Conservation (phyloP, 2,329 filamentous ascomycete genomes). For the Microsporum ferrugineum region DNA sequence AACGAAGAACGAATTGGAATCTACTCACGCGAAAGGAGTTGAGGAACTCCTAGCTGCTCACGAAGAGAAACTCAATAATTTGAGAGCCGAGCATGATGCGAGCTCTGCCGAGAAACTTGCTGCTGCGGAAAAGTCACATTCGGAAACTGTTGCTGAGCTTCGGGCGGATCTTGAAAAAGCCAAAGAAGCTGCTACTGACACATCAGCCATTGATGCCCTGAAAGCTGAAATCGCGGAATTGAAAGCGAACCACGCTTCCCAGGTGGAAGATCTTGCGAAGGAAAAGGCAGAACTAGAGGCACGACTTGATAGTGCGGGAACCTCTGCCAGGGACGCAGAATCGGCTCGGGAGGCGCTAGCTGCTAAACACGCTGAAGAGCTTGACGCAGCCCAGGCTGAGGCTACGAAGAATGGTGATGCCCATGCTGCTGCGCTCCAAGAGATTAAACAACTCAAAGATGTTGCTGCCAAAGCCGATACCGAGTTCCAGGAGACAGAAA, state of each 20-base stretch:
- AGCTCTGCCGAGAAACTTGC: slow-evolving; percentile 27
- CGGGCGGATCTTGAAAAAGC: slow-evolving; percentile 28
- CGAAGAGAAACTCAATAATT: slow-evolving; percentile 28
- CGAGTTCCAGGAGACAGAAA: neutral
- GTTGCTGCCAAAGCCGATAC: neutral
- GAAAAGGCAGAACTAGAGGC: slow-evolving; percentile 36
- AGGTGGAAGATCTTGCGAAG: slow-evolving; percentile 34
- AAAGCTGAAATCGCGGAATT: slow-evolving; percentile 40
- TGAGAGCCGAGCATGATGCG: slow-evolving; percentile 28
- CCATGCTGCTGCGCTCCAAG: neutral
- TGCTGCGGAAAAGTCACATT: slow-evolving; percentile 28
- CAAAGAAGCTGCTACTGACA: slow-evolving; percentile 28
- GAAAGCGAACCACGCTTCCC: slow-evolving; percentile 44
- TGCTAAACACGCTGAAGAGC: slow-evolving; percentile 8
- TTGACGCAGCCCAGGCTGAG: slow-evolving; percentile 17
- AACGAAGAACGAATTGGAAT: slow-evolving; percentile 27
- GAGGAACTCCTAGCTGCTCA: slow-evolving; percentile 31
- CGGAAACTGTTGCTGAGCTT: slow-evolving; percentile 23
- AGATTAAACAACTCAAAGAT: neutral
- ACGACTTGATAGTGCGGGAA: neutral
- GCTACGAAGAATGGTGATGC: slow-evolving; percentile 15
- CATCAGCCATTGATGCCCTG: slow-evolving; percentile 26
- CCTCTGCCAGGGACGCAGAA: neutral
- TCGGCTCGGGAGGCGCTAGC: neutral
- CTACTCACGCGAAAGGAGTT: slow-evolving; percentile 30